phyloP scores from a whole-genome alignment of 2,329 filamentous ascomycete genomes.

The Neonectria ditissima region DNA sequence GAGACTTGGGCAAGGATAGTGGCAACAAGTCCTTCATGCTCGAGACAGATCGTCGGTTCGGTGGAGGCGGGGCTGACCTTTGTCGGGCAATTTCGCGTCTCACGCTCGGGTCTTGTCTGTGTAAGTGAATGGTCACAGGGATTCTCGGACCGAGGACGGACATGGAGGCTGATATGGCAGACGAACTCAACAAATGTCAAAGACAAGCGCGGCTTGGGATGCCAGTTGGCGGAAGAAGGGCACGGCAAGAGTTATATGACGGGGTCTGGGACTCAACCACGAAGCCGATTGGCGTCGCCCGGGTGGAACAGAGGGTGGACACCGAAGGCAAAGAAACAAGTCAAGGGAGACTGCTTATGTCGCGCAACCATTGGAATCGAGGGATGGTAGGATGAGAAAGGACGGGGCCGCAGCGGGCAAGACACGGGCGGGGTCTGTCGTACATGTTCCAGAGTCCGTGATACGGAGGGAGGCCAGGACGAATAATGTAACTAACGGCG shows the following conservation, averaged over 20 bases:
- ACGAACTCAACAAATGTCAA: slow-evolving; percentile 22
- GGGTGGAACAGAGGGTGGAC: slow-evolving; percentile 34
- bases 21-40: slow-evolving; percentile 56
- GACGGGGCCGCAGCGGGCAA: slow-evolving; percentile 32
- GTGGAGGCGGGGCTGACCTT: slow-evolving; percentile 34
- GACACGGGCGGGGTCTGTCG: slow-evolving; percentile 37
- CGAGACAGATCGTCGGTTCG: slow-evolving; percentile 51
- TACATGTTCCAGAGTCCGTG: slow-evolving; percentile 40
- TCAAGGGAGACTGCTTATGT: slow-evolving; percentile 38
- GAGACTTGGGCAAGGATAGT: slow-evolving; percentile 49
- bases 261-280: slow-evolving; percentile 37
- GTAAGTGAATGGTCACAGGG: slow-evolving; percentile 42
- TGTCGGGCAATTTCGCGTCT: slow-evolving; percentile 24
- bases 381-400: slow-evolving; percentile 32
- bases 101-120: slow-evolving; percentile 36
- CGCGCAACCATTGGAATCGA: slow-evolving; percentile 31
- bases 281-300: slow-evolving; percentile 22
- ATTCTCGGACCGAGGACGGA: slow-evolving; percentile 34
- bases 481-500: slow-evolving; percentile 42
- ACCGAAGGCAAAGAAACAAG: slow-evolving; percentile 18
- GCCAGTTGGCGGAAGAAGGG: slow-evolving; percentile 23
- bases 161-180: slow-evolving; percentile 26
- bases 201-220: slow-evolving; percentile 26
- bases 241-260: slow-evolving; percentile 35
- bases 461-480: slow-evolving; percentile 34